Base-by-base conservation (phyloP, 805 yeast genomes). In the Wickerhamomyces xylosicus region DNA sequence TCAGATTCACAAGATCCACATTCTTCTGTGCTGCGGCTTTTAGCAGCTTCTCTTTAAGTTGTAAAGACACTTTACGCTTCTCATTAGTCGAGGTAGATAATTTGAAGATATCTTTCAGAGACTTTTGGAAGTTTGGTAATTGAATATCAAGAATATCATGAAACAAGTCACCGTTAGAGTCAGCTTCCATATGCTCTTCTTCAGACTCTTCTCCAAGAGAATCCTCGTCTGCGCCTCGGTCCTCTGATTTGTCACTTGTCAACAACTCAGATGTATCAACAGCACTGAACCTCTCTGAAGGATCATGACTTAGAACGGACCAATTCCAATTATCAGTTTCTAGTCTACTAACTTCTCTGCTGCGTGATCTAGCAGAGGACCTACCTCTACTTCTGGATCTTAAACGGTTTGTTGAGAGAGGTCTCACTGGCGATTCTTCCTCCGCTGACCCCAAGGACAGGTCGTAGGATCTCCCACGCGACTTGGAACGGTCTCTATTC, bases 221-320 rank as follows among this genome's bases (percentile, higher is more conserved):
- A 2, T 47, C 50, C 11, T 48, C 54, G 11, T 46, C 50, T 8
- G 49, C 54, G 17, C 41, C 46, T 4, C 42, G 44, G 40, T 42
- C 33, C 13, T 49, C 50, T 16, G 47, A 49, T 7, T 44, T 43
- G 6, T 37, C 49, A 8, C 35, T 22, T 9, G 28, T 9, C 9
- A 13, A 9, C 28, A 13, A 45, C 9, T 48, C 46, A 5, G 41
- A 45, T 14, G 42, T 38, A 13, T 39, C 47, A 11, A 43, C 49
- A 22, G 48, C 31, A n/a, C 46, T 54, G 44, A 80, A 55, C 42
- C 92, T 61, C 49, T 79, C 82, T 45, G 79, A 77, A 0, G 94
- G 94, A 49, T 83, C 89, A 48, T 77, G 83, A 39, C 73, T 71
- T 36, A 84, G 67, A 33, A 83, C 77, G 0, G 84, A 72, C 77